These are phyloP conservation scores for Talaromyces albobiverticillius DNA, from an alignment of 2,329 filamentous ascomycete species.

Conservation along the genomic window DNA sequence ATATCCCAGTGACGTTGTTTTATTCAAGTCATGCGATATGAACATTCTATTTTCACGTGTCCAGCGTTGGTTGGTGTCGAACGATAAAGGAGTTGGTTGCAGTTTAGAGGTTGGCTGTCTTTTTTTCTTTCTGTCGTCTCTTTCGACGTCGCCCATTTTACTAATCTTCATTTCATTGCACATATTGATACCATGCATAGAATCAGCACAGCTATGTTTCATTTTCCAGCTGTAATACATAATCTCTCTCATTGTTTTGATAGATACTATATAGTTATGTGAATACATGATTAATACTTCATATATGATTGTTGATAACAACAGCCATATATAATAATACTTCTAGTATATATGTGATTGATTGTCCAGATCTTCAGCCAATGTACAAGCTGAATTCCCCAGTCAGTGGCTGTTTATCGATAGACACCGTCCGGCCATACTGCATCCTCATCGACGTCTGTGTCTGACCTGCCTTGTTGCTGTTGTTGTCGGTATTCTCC, in stretches of 20 bases:
- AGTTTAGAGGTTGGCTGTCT: not conserved
- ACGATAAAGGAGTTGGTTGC: constrained; percentile 7
- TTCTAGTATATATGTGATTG: too few species aligned
- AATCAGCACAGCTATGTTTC: not conserved
- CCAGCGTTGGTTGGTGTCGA: not conserved
- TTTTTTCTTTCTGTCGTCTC: not conserved
- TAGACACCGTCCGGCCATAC: not conserved
- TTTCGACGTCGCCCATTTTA: not conserved
- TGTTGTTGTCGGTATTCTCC: not conserved
- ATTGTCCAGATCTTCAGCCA: not conserved
- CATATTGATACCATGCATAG: constrained; percentile 10
- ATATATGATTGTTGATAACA: too few species aligned
- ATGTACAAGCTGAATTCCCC: constrained; percentile 6
- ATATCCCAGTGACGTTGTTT: not conserved
- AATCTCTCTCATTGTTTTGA: too few species aligned
- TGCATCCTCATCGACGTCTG: not conserved
- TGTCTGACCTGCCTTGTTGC: not conserved
- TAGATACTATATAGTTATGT: not conserved
- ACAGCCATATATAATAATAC: too few species aligned
- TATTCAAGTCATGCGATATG: not conserved
- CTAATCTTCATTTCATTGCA: not conserved
- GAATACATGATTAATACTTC: not conserved
- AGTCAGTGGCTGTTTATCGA: not conserved
- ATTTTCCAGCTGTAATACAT: too few species aligned
- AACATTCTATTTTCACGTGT: not conserved